Percentiles rank a stretch among this genome's conserved stretches.
Evolutionary conservation across 768 basidiomycete genomes (phyloP).

Genomic region (Auricularia auricula-judae): DNA sequence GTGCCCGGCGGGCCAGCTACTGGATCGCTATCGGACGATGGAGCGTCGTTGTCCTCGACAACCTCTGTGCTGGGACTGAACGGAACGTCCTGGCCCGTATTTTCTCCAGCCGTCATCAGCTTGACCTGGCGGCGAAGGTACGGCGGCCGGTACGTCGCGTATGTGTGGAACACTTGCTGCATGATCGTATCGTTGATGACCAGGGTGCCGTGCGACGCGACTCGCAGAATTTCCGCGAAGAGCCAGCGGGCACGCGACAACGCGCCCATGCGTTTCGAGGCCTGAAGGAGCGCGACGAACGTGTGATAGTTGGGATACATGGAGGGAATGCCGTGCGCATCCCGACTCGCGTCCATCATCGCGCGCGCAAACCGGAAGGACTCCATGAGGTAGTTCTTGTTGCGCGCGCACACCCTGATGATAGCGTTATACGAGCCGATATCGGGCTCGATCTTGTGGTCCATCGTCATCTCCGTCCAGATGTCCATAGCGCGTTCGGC

Average conservation of each 20-base stretch:
- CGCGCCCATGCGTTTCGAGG: conserved; percentile 80
- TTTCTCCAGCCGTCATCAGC: conserved; percentile 22
- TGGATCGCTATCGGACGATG: too few relatives aligned
- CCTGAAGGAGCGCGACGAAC: conserved; percentile 80
- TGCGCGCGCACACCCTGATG: conserved; percentile 69
- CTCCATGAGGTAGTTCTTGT: conserved; percentile 59
- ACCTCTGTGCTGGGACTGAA: too few relatives aligned
- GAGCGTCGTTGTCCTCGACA: too few relatives aligned
- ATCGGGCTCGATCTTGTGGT: conserved; percentile 52
- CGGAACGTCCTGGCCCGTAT: neutral
- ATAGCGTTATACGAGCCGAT: conserved; percentile 67
- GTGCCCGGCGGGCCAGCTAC: conserved; percentile 51
- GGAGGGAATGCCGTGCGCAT: conserved; percentile 38
- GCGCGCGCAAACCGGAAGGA: conserved; percentile 74
- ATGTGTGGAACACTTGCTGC: conserved; percentile 79
- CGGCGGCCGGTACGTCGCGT: conserved; percentile 68
- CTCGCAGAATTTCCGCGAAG: conserved; percentile 66
- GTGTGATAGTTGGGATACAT: conserved; percentile 55
- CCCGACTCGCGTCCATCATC: conserved; percentile 73
- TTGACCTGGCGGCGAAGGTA: conserved; percentile 44
- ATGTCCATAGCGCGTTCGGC: conserved; percentile 89
- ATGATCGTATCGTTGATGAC: conserved; percentile 56
- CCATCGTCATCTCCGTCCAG: conserved; percentile 84
- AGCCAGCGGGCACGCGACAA: conserved; percentile 80
- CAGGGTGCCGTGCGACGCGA: conserved; percentile 8